Base-by-base conservation (phyloP, 1,284 basidiomycete species). In the Athelia psychrophila region DNA sequence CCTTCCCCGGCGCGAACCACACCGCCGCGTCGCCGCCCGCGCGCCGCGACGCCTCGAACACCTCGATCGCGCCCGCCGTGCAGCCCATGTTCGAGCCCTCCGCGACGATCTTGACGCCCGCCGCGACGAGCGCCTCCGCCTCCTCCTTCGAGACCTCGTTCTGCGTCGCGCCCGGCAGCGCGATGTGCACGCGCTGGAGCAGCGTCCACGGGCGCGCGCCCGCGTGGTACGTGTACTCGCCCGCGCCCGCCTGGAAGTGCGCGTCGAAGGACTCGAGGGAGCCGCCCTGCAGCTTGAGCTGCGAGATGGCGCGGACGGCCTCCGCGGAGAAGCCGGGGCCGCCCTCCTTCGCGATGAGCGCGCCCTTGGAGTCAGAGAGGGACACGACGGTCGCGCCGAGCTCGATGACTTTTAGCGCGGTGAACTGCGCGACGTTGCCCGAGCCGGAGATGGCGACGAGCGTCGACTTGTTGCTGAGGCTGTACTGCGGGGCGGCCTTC, bases 1-100 rank as follows among this genome's bases (percentile, higher is more conserved):
- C 85, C 71, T 80, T 90, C 55, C 86, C 86, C 50, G 87, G 86
- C 20, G 83, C 85, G 69, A 88, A 88, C 82, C 83, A 88, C 51
- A 81, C 73, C 57, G 70, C 71, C 25, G 56, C 15, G 47, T 58
- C 62, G 33, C 72, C 69, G 47, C 75, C 76, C 55, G 76, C 67
- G 60, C 73, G 73, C 52, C 88, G 82, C 33, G 82, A 78, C 12
- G 69, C 69, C 72, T 92, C 89, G 62, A 90, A 90, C 53, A 87
- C 75, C 54, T 86, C 79, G 66, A 92, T 84, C 52, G 88, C 88
- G 61, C 86, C 85, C 59, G 77, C 72, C n/a, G 83, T 85, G 70
- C 81, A 86, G 48, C 84, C 74, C 84, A 87, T 87, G 74, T 90
- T 90, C 59, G 82, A 86, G 30, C 89, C 89, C 71, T 92, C 88